Evolutionary conservation across 2,329 filamentous ascomycete genomes (phyloP).

Genomic region (Pseudogymnoascus sp.): DNA sequence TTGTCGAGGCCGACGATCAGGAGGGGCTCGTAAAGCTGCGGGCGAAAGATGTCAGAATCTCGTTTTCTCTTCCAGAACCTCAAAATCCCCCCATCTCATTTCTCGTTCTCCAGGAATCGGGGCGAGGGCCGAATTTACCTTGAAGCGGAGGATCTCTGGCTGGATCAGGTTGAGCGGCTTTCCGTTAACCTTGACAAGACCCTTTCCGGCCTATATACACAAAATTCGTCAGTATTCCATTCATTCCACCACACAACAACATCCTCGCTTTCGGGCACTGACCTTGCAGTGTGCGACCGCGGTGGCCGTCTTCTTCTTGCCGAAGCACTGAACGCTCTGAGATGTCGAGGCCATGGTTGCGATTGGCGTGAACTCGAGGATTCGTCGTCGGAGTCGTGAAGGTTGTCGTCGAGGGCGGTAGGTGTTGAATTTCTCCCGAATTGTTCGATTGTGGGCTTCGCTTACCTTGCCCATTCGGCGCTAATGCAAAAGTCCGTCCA

Average conservation of each 20-base stretch:
- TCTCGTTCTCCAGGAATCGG: background rate
- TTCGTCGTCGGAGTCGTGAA: background rate
- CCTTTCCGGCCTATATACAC: conserved; percentile 57
- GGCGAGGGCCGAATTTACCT: conserved; percentile 41
- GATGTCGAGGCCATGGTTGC: conserved; percentile 48
- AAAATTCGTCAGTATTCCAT: conserved; percentile 21
- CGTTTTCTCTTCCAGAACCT: background rate
- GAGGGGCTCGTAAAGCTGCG: conserved; percentile 92
- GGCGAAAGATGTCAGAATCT: conserved; percentile 9
- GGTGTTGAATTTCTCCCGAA: conserved; percentile 6
- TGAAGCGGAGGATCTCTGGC: conserved; percentile 96
- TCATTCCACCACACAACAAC: conserved; percentile 1
- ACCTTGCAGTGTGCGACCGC: conserved; percentile 73
- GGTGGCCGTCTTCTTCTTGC: conserved; percentile 84
- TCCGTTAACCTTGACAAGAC: conserved; percentile 98
- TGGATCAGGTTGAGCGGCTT: conserved; percentile 88
- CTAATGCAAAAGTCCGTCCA: background rate
- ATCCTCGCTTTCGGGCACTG: conserved; percentile 27
- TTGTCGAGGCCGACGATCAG: conserved; percentile 96
- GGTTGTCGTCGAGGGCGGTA: conserved; percentile 6
- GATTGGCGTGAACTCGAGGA: conserved; percentile 11
- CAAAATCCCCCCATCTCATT: background rate
- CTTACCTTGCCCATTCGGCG: conserved; percentile 4
- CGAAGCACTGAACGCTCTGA: conserved; percentile 94
- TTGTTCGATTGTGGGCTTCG: conserved; percentile 9